Evolutionary conservation across 2,329 filamentous ascomycete genomes (phyloP).

Genomic region (Claviceps sorghi): DNA sequence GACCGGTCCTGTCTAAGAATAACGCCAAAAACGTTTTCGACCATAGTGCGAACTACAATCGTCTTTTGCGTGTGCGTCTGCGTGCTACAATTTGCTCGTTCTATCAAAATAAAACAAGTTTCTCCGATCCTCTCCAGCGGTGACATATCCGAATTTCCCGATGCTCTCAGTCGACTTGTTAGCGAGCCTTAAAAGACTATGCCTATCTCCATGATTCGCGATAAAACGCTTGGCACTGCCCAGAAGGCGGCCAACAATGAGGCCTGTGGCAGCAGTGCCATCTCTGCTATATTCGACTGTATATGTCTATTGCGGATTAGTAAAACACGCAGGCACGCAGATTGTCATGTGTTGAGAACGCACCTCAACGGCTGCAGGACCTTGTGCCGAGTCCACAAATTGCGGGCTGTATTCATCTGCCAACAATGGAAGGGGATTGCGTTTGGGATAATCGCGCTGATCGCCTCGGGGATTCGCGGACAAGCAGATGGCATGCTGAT

Average conservation of each 20-base stretch:
- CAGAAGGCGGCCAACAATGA: constrained; percentile 11
- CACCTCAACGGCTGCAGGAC: constrained; percentile 14
- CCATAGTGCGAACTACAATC: too few relatives aligned
- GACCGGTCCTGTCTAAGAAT: too few relatives aligned
- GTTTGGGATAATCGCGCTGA: constrained; percentile 5
- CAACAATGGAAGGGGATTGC: constrained; percentile 7
- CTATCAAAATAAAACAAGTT: constrained; percentile 10
- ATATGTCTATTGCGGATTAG: constrained; percentile 13
- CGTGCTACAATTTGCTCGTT: constrained; percentile 6
- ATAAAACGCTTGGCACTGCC: constrained; percentile 13
- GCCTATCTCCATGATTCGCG: constrained; percentile 13
- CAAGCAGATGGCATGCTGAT: constrained; percentile 48
- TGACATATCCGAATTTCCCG: constrained; percentile 8
- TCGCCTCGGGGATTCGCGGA: constrained; percentile 26
- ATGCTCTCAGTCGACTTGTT: constrained; percentile 8
- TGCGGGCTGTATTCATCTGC: constrained; percentile 6
- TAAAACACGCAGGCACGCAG: too few relatives aligned
- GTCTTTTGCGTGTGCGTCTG: too few relatives aligned
- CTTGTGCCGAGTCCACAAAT: constrained; percentile 9
- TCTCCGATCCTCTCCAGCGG: constrained; percentile 3
- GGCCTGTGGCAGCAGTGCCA: constrained; percentile 8
- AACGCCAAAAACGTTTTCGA: too few relatives aligned
- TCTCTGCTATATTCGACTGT: constrained; percentile 17
- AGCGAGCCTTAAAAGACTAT: constrained; percentile 9
- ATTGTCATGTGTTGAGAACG: too few relatives aligned